Evolutionary conservation across 2,329 filamentous ascomycete species (phyloP), one percentile per base, ranked within the genome.

Genomic region (Daldinia sp.): DNA sequence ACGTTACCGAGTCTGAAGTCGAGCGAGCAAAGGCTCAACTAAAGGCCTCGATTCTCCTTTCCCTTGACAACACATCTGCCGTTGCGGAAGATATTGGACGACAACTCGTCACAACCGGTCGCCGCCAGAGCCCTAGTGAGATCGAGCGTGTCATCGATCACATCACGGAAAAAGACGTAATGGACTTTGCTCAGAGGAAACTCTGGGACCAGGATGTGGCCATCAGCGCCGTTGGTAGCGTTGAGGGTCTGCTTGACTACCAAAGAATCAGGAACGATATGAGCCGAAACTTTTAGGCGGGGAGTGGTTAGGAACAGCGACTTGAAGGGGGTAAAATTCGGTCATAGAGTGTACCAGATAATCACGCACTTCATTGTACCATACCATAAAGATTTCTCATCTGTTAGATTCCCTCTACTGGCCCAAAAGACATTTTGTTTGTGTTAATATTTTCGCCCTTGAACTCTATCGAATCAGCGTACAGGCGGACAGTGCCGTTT

Each of bases 1-100:
- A 89, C 81, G 95, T 99, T 74, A 89, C 86, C 75, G 87, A 93
- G 77, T 89, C 94, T 70, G 95, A 99, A 84, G 91, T 94, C 65
- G 95, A 99, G 88, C 94, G 95, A 73, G 95, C 95, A 81, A 99
- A 99, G 88, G 92, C 95, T 69, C 95, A 99, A 85, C 90, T 99
- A 75, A 99, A 99, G 88, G 95, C 95, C 67, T 97, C 94, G 57
- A 94, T 99, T 76, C 92, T 99, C 66, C 89, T 99, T 70, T 96
- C 93, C 54, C 92, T 99, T 29, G 95, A 99, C 79, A 96, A 94
- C 79, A 98, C 95, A 76, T 98, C 95, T 49, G 93, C 95, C 73
- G 90, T 97, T 57, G 95, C 95, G 65, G 95, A 99, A 85, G 95
- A 99, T 78, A 97, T 99, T 79, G 95, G 95, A 76, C 92, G 95